Conservation (phyloP, 345 rosid species). For the Populus pruinosa region DNA sequence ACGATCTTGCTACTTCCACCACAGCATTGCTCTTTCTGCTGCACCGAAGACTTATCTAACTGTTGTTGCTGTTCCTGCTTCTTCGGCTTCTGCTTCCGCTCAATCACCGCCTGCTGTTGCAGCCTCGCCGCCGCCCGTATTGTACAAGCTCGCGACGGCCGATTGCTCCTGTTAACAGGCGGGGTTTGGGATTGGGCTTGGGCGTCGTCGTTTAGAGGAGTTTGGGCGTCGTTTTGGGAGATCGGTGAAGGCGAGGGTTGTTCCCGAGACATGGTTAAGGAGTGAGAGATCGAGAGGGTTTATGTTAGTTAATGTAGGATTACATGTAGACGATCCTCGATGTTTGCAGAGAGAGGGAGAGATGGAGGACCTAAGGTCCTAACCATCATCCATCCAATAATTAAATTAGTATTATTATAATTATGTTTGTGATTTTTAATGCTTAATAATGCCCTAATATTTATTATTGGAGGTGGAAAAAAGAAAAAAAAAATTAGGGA, state of each 20-base stretch:
- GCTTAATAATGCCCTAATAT: background rate
- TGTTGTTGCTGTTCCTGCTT: constrained; percentile 42
- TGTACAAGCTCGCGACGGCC: constrained; percentile 96
- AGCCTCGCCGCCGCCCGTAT: constrained; percentile 77
- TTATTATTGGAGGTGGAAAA: background rate
- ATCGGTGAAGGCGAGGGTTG: constrained; percentile 40
- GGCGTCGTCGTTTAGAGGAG: constrained; percentile 8
- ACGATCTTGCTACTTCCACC: constrained; percentile 54
- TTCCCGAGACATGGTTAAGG: constrained; percentile 42
- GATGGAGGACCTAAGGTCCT: constrained; percentile 27
- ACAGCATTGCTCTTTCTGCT: constrained; percentile 48
- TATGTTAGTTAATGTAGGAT: constrained; percentile 32
- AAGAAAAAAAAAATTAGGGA: background rate
- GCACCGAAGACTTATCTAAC: constrained; percentile 35
- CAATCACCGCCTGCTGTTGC: constrained; percentile 52
- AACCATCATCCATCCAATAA: constrained; percentile 16
- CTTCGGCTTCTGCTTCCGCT: constrained; percentile 54
- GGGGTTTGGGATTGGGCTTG: constrained; percentile 18
- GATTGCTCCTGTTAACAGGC: constrained; percentile 47
- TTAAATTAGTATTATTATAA: background rate
- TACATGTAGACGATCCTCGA: constrained; percentile 30
- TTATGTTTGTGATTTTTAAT: background rate
- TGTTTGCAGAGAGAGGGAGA: constrained; percentile 26
- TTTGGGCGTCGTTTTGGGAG: constrained; percentile 18
- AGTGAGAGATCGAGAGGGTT: constrained; percentile 52